phyloP scores from a whole-genome alignment of 805 yeast species.

The Hanseniaspora guilliermondii region DNA sequence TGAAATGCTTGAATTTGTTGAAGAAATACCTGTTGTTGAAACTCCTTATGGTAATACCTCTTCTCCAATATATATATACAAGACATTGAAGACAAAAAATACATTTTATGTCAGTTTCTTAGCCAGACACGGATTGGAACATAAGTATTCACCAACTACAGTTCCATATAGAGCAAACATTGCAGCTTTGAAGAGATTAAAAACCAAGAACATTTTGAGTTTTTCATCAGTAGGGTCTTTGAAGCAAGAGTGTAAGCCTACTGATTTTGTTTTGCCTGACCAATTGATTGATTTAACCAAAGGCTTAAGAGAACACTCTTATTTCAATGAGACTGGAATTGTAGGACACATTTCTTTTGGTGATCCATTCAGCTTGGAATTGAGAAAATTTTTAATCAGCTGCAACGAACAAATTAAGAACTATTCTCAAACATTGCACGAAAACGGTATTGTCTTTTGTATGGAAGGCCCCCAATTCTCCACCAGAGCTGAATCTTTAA shows the following conservation, averaged over 20 bases:
- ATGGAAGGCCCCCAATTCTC: slow-evolving; percentile 99
- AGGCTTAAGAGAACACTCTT: slow-evolving; percentile 82
- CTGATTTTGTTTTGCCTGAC: slow-evolving; percentile 93
- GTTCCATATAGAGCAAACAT: slow-evolving; percentile 92
- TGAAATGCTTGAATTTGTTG: slow-evolving; percentile 56
- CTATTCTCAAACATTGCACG: slow-evolving; percentile 36
- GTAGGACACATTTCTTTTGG: slow-evolving; percentile 98
- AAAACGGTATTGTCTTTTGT: slow-evolving; percentile 75
- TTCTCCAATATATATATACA: slow-evolving; percentile 83
- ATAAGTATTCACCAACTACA: slow-evolving; percentile 77
- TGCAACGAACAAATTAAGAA: slow-evolving; percentile 38
- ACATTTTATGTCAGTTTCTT: slow-evolving; percentile 66
- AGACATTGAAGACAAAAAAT: slow-evolving; percentile 37
- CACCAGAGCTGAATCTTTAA: slow-evolving; percentile 86
- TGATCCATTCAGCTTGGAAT: slow-evolving; percentile 77
- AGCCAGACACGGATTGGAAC: slow-evolving; percentile 88
- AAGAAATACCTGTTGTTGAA: slow-evolving; percentile 54
- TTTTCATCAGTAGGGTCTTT: slow-evolving; percentile 94
- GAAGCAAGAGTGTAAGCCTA: slow-evolving; percentile 76
- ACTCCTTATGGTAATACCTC: slow-evolving; percentile 99
- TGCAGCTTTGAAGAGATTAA: slow-evolving; percentile 81
- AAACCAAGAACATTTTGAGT: slow-evolving; percentile 79
- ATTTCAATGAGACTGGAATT: slow-evolving; percentile 73
- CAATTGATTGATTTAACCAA: slow-evolving; percentile 95
- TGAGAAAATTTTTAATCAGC: slow-evolving; percentile 53